Evolutionary conservation across 1,284 basidiomycete species (phyloP), one percentile per base, ranked within the genome.

Genomic region (Cystobasidium pallidum): DNA sequence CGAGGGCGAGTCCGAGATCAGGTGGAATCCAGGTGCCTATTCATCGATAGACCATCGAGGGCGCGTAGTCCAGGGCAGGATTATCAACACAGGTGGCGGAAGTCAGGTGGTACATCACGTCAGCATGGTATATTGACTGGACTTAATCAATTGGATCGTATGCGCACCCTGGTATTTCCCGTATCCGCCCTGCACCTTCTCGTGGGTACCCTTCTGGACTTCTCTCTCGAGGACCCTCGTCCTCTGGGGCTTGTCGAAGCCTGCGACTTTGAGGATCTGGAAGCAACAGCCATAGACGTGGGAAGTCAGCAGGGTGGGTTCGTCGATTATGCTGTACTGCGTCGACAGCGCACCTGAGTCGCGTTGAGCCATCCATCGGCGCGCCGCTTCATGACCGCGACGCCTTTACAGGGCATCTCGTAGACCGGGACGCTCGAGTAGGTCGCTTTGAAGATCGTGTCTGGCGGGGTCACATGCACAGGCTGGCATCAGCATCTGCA

Each of bases 141-240:
- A 26, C 55, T 28, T 21, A 43, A 17, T 43, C 13, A 19, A 34
- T 30, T 70, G 51, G 43, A 32, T 43, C 66, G 28, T 21, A 19
- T 28, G 80, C 87, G 75, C 74, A 94, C 94, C 96, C 86, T 99
- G 96, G 81, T 98, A 99, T 83, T 99, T 99, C 77, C 96, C 96
- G 82, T 99, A 99, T 0, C 96, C 96, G 41, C 96, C 96, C 81
- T 99, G 96, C 0, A 99, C 94, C 82, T 99, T 99, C 83, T 99
- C 96, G 81, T 99, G 96, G 77, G 93, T 91, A 30, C 94, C 96
- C 82, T 98, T 98, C 81, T 99, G 96, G 2, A 99, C 89, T 83
- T 99, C 96, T 75, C 96, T 88, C 82, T 99, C 96, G 59, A 99
- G 86, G 15, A 99, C 94, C 73, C 96, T 88, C 70, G 96, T 99